These are phyloP conservation scores for Debaryomycetaceae sp. DNA, from an alignment of 1,139 yeast species.

Conservation along the genomic window DNA sequence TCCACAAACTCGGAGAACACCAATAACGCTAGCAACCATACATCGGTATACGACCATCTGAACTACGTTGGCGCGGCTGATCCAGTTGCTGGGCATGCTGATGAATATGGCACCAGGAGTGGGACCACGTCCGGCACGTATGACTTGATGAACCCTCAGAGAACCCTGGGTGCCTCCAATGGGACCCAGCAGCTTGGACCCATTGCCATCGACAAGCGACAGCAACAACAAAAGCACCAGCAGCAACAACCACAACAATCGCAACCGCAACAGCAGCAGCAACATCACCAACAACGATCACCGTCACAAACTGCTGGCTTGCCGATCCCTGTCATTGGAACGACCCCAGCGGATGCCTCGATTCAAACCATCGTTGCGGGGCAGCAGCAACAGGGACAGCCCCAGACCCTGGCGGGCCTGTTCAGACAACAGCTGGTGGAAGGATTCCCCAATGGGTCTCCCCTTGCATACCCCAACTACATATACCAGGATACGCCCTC, in stretches of 20 bases:
- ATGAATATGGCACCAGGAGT: conserved; percentile 4
- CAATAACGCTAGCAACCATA: conserved; percentile 3
- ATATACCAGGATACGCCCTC: conserved; percentile 1
- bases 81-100: conserved; percentile 1
- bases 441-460: conserved; percentile 1
- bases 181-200: too few species aligned
- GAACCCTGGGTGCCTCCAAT: conserved; percentile 6
- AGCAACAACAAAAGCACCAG: neutral
- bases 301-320: neutral
- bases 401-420: conserved; percentile 8
- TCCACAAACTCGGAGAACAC: neutral
- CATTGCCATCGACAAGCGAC: too few species aligned
- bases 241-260: conserved; percentile 3
- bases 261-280: conserved; percentile 6
- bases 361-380: too few species aligned
- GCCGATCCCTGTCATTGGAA: neutral
- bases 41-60: too few species aligned
- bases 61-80: too few species aligned
- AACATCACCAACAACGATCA: neutral
- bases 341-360: conserved; percentile 1
- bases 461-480: conserved; percentile 4
- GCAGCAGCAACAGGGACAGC: conserved; percentile 10
- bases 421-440: conserved; percentile 5
- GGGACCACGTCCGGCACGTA: conserved; percentile 13
- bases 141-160: conserved; percentile 23